Evolutionary conservation across 2,329 filamentous ascomycete genomes (phyloP).

Genomic region (Fusarium fujikuroi): DNA sequence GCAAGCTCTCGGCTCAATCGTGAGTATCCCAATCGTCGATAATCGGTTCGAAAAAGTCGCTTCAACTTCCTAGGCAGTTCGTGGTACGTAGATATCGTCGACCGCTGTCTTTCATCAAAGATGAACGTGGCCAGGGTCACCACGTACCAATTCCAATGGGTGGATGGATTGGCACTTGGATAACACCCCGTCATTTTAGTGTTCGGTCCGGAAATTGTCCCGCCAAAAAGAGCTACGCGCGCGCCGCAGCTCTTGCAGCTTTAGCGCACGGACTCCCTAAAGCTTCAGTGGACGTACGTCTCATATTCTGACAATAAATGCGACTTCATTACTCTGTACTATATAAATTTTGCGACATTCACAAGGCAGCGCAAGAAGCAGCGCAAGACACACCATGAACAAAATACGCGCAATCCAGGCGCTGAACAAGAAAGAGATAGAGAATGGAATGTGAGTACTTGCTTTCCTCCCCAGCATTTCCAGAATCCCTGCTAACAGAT

Average conservation of each 20-base stretch:
- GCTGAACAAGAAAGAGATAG: conserved; percentile 94
- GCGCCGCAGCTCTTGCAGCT: conserved; percentile 25
- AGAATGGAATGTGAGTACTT: conserved; percentile 80
- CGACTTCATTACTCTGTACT: conserved; percentile 14
- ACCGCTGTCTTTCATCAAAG: conserved; percentile 42
- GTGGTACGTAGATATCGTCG: conserved; percentile 35
- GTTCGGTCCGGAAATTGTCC: conserved; percentile 53
- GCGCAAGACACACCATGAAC: conserved; percentile 73
- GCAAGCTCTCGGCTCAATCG: conserved; percentile 7
- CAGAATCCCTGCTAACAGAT: conserved; percentile 33
- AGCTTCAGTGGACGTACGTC: conserved; percentile 28
- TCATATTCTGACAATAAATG: conserved; percentile 26
- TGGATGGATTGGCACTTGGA: conserved; percentile 16
- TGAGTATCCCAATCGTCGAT: conserved; percentile 10
- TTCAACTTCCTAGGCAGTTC: conserved; percentile 7
- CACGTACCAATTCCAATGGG: conserved; percentile 26
- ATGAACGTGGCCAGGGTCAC: conserved; percentile 40
- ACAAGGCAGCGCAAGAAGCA: not conserved
- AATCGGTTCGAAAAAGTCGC: conserved; percentile 8
- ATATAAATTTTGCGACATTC: not conserved
- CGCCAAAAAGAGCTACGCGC: conserved; percentile 34
- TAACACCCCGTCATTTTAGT: conserved; percentile 31
- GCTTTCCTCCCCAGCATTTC: not conserved
- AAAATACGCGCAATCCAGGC: conserved; percentile 91
- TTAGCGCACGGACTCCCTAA: conserved; percentile 26